phyloP scores from a whole-genome alignment of 2,329 filamentous ascomycete species.

The Penicillium sp. region DNA sequence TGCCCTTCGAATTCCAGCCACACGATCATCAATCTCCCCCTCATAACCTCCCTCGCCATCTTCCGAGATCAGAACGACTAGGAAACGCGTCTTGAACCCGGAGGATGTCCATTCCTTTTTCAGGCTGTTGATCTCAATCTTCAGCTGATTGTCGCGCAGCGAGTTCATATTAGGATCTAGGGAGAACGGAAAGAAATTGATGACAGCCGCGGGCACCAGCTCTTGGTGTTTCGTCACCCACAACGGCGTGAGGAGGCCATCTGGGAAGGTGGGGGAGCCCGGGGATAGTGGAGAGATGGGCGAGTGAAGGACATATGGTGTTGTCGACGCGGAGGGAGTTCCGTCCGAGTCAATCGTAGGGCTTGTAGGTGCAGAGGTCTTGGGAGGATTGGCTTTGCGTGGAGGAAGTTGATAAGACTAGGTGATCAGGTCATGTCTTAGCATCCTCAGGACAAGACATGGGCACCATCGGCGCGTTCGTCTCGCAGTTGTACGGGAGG shows the following conservation, averaged over 20 bases:
- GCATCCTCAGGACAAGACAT: conserved; percentile 9
- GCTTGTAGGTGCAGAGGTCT: conserved; percentile 53
- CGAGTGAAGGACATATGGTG: conserved; percentile 72
- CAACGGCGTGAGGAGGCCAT: conserved; percentile 77
- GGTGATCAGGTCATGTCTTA: conserved; percentile 19
- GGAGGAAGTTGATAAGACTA: conserved; percentile 62
- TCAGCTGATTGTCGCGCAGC: conserved; percentile 83
- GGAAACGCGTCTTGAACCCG: conserved; percentile 73
- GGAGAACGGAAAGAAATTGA: conserved; percentile 79
- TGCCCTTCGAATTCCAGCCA: conserved; percentile 76
- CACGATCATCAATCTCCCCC: conserved; percentile 70
- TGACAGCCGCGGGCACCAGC: conserved; percentile 75
- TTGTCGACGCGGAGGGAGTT: conserved; percentile 44
- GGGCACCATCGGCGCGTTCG: neutral
- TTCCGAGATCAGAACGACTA: conserved; percentile 77
- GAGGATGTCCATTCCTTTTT: conserved; percentile 64
- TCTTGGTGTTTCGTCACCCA: conserved; percentile 92
- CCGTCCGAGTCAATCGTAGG: conserved; percentile 54
- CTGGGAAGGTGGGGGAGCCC: conserved; percentile 79
- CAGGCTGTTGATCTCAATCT: conserved; percentile 79
- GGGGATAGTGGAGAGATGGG: conserved; percentile 89
- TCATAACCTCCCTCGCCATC: conserved; percentile 65
- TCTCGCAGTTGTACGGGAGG: neutral
- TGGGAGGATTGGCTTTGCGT: conserved; percentile 64
- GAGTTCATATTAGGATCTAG: conserved; percentile 74